phyloP scores from a whole-genome alignment of 2,329 filamentous ascomycete genomes.

The Sporothrix luriei region DNA sequence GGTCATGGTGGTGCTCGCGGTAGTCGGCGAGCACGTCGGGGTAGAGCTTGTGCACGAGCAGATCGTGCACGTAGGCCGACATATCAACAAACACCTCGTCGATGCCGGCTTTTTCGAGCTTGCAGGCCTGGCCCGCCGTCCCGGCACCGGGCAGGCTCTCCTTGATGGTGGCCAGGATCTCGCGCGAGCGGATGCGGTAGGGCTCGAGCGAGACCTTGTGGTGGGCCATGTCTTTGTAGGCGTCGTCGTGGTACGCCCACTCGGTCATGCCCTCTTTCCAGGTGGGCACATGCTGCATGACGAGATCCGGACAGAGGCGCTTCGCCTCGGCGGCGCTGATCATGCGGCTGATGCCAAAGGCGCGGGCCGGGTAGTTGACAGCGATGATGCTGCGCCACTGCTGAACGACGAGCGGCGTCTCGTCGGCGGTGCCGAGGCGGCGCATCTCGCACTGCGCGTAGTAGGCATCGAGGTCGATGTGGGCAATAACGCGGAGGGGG shows the following conservation, averaged over 20 bases:
- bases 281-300: constrained; percentile 90
- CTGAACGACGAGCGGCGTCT: constrained; percentile 85
- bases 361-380: constrained; percentile 89
- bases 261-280: constrained; percentile 89
- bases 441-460: constrained; percentile 97
- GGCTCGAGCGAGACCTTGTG: constrained; percentile 95
- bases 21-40: constrained; percentile 62
- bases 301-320: constrained; percentile 80
- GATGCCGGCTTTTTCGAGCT: constrained; percentile 88
- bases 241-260: constrained; percentile 88
- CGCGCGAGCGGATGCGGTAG: constrained; percentile 81
- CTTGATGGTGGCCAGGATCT: constrained; percentile 78
- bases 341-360: constrained; percentile 77
- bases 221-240: constrained; percentile 74
- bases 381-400: constrained; percentile 96
- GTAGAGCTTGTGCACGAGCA: constrained; percentile 70
- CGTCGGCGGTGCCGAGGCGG: constrained; percentile 71
- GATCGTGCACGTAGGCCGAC: constrained; percentile 76
- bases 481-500: constrained; percentile 83
- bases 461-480: constrained; percentile 96
- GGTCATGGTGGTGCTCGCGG: constrained; percentile 72
- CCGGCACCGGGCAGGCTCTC: constrained; percentile 64
- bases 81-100: constrained; percentile 96
- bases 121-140: constrained; percentile 47
- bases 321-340: constrained; percentile 78